Percentiles rank a stretch among this genome's conserved stretches.
Conservation (phyloP, 1,139 yeast species). For the Chernovozyma aurita region DNA sequence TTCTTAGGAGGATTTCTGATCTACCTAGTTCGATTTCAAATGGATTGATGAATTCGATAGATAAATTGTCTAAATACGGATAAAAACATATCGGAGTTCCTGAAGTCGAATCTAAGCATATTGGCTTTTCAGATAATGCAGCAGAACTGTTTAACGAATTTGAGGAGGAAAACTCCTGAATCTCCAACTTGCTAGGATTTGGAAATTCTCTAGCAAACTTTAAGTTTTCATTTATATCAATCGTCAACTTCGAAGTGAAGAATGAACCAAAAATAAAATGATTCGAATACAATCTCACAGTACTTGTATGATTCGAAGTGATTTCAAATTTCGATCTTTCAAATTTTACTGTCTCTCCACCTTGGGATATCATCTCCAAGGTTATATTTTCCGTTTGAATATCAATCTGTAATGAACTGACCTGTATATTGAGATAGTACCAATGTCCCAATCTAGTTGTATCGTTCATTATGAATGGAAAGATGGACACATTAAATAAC, state of each 20-base stretch:
- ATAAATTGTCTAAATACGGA: slow-evolving; percentile 18
- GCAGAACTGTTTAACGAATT: neutral
- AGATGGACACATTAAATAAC: slow-evolving; percentile 24
- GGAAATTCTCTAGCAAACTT: slow-evolving; percentile 6
- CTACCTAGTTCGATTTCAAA: slow-evolving; percentile 18
- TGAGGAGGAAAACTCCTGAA: neutral
- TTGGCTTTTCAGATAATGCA: neutral
- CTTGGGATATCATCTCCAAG: slow-evolving; percentile 13
- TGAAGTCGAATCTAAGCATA: neutral
- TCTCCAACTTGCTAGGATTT: neutral
- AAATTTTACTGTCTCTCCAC: neutral
- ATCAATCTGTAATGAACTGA: slow-evolving; percentile 23
- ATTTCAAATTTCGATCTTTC: neutral
- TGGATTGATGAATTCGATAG: slow-evolving; percentile 19
- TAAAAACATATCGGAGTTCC: slow-evolving; percentile 7
- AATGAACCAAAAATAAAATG: slow-evolving; percentile 24
- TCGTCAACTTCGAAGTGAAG: slow-evolving; percentile 16
- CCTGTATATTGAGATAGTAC: slow-evolving; percentile 21
- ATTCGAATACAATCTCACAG: slow-evolving; percentile 12
- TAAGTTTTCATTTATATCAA: slow-evolving; percentile 20
- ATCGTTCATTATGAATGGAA: slow-evolving; percentile 24
- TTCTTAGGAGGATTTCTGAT: slow-evolving; percentile 16
- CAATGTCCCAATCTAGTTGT: slow-evolving; percentile 8
- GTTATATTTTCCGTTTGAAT: slow-evolving; percentile 18
- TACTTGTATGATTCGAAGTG: neutral